phyloP scores from a whole-genome alignment of 768 basidiomycete species.

The Fibroporia radiculosa region DNA sequence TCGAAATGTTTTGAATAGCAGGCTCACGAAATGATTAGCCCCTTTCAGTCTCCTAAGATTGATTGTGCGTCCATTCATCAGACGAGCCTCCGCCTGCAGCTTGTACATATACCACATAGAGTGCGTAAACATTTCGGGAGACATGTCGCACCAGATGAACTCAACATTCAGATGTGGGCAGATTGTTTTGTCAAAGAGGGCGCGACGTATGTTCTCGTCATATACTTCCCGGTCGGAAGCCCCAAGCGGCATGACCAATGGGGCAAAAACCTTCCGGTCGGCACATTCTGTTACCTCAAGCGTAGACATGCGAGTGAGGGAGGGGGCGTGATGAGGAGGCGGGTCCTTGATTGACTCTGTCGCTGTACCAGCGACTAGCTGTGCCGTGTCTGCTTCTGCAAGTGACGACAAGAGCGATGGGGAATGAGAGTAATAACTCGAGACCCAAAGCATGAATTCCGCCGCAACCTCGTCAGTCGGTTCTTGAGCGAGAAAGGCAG shows the following conservation, averaged over 20 bases:
- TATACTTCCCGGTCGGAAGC: not conserved
- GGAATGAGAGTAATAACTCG: conserved; percentile 2
- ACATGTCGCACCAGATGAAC: conserved; percentile 6
- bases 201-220: not conserved
- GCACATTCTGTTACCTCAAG: not conserved
- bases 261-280: not conserved
- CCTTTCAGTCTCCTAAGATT: not conserved
- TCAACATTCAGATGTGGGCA: not conserved
- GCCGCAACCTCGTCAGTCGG: conserved; percentile 7
- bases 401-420: not conserved
- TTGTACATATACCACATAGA: not conserved
- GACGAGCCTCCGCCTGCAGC: not conserved
- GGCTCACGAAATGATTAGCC: conserved; percentile 6
- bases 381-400: not conserved
- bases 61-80: not conserved
- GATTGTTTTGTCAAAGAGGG: not conserved
- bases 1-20: too few relatives aligned
- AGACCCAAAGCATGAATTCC: conserved; percentile 1
- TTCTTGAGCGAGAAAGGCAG: conserved; percentile 8
- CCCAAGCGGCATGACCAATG: not conserved
- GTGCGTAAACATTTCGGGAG: not conserved
- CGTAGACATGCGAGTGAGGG: not conserved
- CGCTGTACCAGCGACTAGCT: not conserved
- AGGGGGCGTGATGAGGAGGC: not conserved
- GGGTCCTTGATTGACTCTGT: not conserved